These are phyloP conservation scores for Boletellus sp. DNA, from an alignment of 768 basidiomycete species.

Conservation along the genomic window DNA sequence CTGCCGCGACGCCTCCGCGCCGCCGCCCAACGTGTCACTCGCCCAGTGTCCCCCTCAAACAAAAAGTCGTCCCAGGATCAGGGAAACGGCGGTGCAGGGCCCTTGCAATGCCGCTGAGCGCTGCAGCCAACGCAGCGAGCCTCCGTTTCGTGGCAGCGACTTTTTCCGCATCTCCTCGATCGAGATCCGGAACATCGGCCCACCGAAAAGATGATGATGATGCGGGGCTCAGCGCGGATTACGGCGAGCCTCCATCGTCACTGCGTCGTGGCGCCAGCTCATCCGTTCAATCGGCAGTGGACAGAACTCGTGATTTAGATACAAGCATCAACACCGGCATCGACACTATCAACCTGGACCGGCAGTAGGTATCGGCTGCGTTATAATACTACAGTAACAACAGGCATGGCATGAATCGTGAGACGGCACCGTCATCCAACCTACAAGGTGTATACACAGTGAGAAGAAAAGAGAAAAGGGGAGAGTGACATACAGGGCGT, in stretches of 20 bases:
- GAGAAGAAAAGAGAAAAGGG: background rate
- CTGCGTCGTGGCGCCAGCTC: background rate
- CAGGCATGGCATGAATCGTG: conserved; percentile 19
- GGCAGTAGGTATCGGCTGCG: conserved; percentile 29
- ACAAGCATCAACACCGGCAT: conserved; percentile 23
- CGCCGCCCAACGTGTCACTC: conserved; percentile 6
- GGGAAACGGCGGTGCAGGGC: conserved; percentile 19
- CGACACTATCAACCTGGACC: conserved; percentile 16
- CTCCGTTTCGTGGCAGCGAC: conserved; percentile 30
- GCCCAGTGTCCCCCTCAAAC: conserved; percentile 7
- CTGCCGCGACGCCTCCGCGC: conserved; percentile 27
- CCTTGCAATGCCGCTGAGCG: conserved; percentile 31
- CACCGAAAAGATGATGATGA: no score
- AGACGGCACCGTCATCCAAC: conserved; percentile 20
- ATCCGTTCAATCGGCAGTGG: no score
- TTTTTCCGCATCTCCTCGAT: conserved; percentile 17
- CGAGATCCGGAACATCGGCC: conserved; percentile 32
- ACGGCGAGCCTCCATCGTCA: conserved; percentile 4
- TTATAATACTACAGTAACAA: conserved; percentile 29
- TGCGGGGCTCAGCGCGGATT: no score
- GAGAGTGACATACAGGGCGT: conserved; percentile 13
- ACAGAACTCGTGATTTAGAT: no score
- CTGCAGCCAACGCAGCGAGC: conserved; percentile 20
- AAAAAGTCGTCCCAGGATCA: conserved; percentile 6
- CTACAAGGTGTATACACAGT: conserved; percentile 28